These are phyloP conservation scores for Ramalina peruviana DNA, from an alignment of 495 filamentous ascomycete species.

Conservation along the genomic window DNA sequence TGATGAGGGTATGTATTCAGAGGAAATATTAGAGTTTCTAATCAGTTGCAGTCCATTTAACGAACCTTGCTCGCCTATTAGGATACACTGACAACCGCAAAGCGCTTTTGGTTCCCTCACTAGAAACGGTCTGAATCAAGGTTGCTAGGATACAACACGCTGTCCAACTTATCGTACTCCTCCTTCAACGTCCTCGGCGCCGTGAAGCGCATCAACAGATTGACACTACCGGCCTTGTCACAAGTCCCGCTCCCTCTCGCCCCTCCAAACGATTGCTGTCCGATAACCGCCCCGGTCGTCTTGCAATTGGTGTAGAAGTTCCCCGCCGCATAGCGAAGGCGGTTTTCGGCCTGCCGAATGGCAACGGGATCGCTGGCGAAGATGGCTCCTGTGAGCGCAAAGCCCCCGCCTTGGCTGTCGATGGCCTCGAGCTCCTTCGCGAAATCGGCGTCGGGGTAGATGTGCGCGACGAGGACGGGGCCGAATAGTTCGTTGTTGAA, in stretches of 20 bases:
- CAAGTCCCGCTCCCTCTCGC: constrained; percentile 78
- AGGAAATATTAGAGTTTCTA: too few species aligned
- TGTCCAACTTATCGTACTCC: constrained; percentile 57
- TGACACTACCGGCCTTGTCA: constrained; percentile 76
- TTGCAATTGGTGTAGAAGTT: constrained; percentile 94
- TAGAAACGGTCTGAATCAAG: constrained; percentile 11
- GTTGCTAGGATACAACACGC: constrained; percentile 74
- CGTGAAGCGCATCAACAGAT: constrained; percentile 64
- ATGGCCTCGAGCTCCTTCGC: constrained; percentile 37
- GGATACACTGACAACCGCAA: neutral
- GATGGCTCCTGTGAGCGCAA: constrained; percentile 65
- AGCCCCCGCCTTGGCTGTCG: constrained; percentile 61
- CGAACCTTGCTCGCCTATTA: too few species aligned
- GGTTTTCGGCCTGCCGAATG: constrained; percentile 56
- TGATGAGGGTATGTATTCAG: too few species aligned
- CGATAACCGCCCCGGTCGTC: constrained; percentile 81
- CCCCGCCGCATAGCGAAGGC: constrained; percentile 60
- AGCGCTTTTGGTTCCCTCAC: too few species aligned
- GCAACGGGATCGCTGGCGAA: constrained; percentile 60
- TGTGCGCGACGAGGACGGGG: constrained; percentile 46
- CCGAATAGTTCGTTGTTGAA: constrained; percentile 51
- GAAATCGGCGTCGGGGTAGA: constrained; percentile 38
- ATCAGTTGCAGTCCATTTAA: too few species aligned
- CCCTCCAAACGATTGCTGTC: constrained; percentile 86
- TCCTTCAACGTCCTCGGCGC: constrained; percentile 80